Evolutionary conservation across 106 monocot genomes (phyloP).

Genomic region (Allium cepa): DNA sequence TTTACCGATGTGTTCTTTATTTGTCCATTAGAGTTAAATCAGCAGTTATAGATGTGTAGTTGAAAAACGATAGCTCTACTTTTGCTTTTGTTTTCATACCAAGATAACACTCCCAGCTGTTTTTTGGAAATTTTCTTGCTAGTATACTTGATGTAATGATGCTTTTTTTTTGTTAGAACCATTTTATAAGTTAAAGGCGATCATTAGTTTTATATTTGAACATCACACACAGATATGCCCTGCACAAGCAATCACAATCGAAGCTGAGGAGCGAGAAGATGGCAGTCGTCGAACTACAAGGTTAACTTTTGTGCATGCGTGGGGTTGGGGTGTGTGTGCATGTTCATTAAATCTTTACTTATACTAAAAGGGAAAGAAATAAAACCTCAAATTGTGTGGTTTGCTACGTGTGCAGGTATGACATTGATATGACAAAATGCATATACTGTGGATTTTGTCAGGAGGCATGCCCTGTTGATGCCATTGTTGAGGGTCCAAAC

Average conservation of each 20-base stretch:
- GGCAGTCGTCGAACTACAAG: slow-evolving; percentile 95
- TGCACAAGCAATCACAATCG: slow-evolving; percentile 48
- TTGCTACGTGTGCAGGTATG: slow-evolving; percentile 47
- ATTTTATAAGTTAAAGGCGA: too few species aligned
- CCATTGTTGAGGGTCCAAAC: slow-evolving; percentile 97
- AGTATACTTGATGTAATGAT: too few species aligned
- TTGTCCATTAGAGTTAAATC: too few species aligned
- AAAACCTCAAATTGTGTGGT: not conserved
- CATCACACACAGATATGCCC: slow-evolving; percentile 64
- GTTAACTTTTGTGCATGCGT: slow-evolving; percentile 5
- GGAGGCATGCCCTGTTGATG: slow-evolving; percentile 97
- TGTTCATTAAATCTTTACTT: not conserved
- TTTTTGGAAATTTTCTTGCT: too few species aligned
- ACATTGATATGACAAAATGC: slow-evolving; percentile 97
- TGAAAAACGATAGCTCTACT: too few species aligned
- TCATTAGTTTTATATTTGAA: too few species aligned
- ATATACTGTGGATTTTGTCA: slow-evolving; percentile 99
- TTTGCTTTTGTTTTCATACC: too few species aligned
- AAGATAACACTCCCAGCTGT: too few species aligned
- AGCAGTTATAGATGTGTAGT: too few species aligned
- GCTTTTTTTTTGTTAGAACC: too few species aligned
- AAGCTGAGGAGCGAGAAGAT: slow-evolving; percentile 97
- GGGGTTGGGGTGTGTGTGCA: not conserved
- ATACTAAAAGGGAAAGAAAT: too few species aligned
- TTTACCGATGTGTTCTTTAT: too few species aligned